Percentiles rank a stretch among this genome's conserved stretches.
Evolutionary conservation across 768 basidiomycete species (phyloP).

Genomic region (Daedaleopsis nitida): DNA sequence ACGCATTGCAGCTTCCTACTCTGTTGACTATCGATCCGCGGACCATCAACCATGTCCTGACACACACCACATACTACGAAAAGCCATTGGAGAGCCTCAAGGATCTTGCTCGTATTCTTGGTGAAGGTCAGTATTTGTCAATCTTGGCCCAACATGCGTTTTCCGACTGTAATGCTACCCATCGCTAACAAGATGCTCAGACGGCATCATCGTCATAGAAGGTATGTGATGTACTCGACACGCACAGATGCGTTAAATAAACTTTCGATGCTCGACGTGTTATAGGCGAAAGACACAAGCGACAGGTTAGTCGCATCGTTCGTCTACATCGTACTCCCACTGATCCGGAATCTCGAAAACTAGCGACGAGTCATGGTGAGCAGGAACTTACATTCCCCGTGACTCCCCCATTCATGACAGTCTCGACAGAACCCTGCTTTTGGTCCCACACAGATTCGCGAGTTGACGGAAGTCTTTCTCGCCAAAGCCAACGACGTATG

Average conservation of each 20-base stretch:
- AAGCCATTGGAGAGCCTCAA: conserved; percentile 49
- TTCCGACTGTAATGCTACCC: no score
- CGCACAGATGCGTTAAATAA: no score
- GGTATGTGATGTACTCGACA: no score
- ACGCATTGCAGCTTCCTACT: conserved; percentile 6
- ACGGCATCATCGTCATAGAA: no score
- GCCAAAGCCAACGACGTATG: conserved; percentile 53
- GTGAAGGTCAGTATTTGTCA: conserved; percentile 32
- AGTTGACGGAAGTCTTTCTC: conserved; percentile 56
- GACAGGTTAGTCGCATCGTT: no score
- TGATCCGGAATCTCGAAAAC: neutral
- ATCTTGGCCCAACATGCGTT: no score
- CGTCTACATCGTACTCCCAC: no score
- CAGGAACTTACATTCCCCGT: neutral
- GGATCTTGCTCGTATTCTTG: conserved; percentile 42
- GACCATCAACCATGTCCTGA: conserved; percentile 64
- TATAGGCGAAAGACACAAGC: no score
- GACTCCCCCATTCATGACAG: no score
- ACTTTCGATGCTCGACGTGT: no score
- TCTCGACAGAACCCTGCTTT: conserved; percentile 69
- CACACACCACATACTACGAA: conserved; percentile 53
- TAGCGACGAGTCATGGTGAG: conserved; percentile 32
- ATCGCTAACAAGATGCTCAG: neutral
- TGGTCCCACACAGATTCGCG: conserved; percentile 57
- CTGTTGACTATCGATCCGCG: conserved; percentile 47